Evolutionary conservation across 2,329 filamentous ascomycete species (phyloP).

Genomic region (Sporothrix curviconia): DNA sequence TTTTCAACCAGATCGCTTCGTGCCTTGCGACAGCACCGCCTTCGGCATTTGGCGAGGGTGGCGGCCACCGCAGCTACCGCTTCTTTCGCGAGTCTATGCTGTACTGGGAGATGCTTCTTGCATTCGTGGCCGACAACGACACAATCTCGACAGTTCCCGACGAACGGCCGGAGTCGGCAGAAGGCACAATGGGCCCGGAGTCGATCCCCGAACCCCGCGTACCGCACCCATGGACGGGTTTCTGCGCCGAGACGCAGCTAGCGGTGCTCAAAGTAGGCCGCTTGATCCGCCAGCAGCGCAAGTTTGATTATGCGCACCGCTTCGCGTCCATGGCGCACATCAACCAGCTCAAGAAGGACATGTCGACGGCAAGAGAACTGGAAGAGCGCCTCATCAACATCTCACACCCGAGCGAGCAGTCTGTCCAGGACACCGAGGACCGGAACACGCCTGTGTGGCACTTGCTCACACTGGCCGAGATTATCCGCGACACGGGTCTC

Average conservation of each 20-base stretch:
- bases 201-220: conserved; percentile 21
- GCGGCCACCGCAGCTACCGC: conserved; percentile 30
- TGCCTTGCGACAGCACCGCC: conserved; percentile 27
- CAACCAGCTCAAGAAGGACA: conserved; percentile 28
- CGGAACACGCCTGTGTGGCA: conserved; percentile 46
- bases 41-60: conserved; percentile 27
- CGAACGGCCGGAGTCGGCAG: not conserved
- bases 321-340: conserved; percentile 28
- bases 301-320: conserved; percentile 25
- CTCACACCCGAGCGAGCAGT: conserved; percentile 38
- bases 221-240: conserved; percentile 45
- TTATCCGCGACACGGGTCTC: conserved; percentile 45
- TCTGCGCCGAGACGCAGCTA: conserved; percentile 37
- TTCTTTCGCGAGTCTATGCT: conserved; percentile 51
- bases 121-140: conserved; percentile 42
- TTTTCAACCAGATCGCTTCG: conserved; percentile 41
- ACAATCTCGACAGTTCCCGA: conserved; percentile 30
- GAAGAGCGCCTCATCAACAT: conserved; percentile 42
- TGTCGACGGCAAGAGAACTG: conserved; percentile 32
- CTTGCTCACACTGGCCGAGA: conserved; percentile 46
- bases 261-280: conserved; percentile 40
- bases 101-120: conserved; percentile 54
- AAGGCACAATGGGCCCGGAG: conserved; percentile 5
- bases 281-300: conserved; percentile 31
- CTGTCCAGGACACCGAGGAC: conserved; percentile 45